These are phyloP conservation scores for Leptographium procerum DNA, from an alignment of 2,329 filamentous ascomycete genomes.

Conservation along the genomic window DNA sequence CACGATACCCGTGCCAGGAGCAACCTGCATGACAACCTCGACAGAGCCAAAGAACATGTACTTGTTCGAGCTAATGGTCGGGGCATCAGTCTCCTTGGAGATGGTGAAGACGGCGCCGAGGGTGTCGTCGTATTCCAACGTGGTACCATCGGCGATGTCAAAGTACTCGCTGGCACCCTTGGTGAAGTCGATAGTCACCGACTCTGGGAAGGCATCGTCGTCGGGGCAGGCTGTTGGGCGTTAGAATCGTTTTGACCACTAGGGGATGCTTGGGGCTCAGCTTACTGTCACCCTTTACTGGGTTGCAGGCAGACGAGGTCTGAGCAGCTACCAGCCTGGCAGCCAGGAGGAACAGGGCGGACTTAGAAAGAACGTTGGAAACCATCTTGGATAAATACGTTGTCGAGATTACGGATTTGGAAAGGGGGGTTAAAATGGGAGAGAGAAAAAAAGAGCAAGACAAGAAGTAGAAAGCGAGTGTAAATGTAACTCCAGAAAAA, in stretches of 20 bases:
- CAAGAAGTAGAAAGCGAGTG: neutral
- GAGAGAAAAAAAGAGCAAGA: neutral
- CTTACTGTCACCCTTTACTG: slow-evolving; percentile 32
- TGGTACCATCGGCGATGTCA: slow-evolving; percentile 33
- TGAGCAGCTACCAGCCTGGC: slow-evolving; percentile 37
- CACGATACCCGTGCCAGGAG: slow-evolving; percentile 74
- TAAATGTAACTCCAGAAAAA: neutral
- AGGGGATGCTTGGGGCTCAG: too few relatives aligned
- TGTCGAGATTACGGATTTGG: neutral
- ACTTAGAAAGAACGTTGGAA: slow-evolving; percentile 32
- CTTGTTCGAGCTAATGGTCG: slow-evolving; percentile 65
- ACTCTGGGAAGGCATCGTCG: slow-evolving; percentile 64
- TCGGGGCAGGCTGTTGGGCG: slow-evolving; percentile 51
- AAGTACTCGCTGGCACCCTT: slow-evolving; percentile 53
- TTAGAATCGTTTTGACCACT: too few relatives aligned
- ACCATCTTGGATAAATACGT: slow-evolving; percentile 27
- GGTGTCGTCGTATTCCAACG: slow-evolving; percentile 30
- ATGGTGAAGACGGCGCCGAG: slow-evolving; percentile 55
- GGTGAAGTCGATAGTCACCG: slow-evolving; percentile 60
- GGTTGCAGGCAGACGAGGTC: slow-evolving; percentile 46
- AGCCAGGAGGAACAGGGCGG: slow-evolving; percentile 36
- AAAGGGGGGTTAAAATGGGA: neutral
- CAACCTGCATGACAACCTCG: slow-evolving; percentile 66
- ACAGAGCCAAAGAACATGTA: slow-evolving; percentile 97
- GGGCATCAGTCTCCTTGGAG: slow-evolving; percentile 49